Base-by-base conservation (phyloP, 2,329 filamentous ascomycete species). In the Aureobasidium pullulans region DNA sequence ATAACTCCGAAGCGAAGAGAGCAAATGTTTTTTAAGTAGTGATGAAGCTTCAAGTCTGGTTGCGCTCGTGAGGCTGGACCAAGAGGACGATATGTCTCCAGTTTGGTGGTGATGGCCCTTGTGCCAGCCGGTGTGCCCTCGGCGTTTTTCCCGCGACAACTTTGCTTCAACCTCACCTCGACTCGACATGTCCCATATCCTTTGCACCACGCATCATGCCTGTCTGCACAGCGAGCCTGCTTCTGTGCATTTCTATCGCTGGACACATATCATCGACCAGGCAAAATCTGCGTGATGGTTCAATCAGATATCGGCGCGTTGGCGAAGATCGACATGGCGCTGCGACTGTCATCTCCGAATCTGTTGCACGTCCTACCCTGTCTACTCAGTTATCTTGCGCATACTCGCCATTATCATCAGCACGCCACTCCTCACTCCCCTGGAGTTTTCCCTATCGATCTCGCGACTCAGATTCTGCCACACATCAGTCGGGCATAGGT, bases 121-220 rank as follows among this genome's bases (percentile, higher is more conserved):
- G 31, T 9, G 23, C 23, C 23, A 36, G 47, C 28, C 57, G 47
- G 47, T 59, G 31, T 19, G 23, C 43, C 31, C 56, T 36, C 57
- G 34, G 32, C 40, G 31, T 11, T 46, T 59, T 59, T 59, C 28
- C 44, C 29, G 57, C 57, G 7, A 32, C 57, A 46, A 40, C 57
- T 50, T 59, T 59, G 44, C 31, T 59, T 44, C 57, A 34, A 59
- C 57, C 31, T 50, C 57, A 59, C 29, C 36, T 53, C 47, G 37
- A 46, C 57, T 53, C 47, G 37, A 40, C 28, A 23, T 8, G 23
- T 47, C 19, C 19, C 28, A 29, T 37, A 37, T n/a, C 19, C 9
- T n/a, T 46, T 19, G 40, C 52, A 46, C 31, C 13, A 44, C 31
- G 40, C 39, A 43, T 28, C 47, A 37, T 15, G 19, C 6, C 23